Evolutionary conservation across 2,329 filamentous ascomycete genomes (phyloP), one percentile per base, ranked within the genome.

Genomic region (Sphaerulina populicola): DNA sequence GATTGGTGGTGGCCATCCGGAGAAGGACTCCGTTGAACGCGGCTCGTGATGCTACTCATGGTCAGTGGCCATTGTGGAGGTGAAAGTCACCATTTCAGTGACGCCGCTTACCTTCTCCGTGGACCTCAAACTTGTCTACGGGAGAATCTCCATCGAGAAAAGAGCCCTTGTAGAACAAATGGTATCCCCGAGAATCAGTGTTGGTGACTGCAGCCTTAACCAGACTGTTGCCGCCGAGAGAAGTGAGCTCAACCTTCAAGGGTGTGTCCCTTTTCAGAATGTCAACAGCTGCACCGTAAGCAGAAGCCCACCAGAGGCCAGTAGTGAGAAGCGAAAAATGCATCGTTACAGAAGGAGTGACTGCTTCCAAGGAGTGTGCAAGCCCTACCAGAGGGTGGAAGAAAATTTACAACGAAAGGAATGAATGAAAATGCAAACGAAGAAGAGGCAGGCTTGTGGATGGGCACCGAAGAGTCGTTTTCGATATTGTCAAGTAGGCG

Each of bases 21-120:
- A 79, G 69, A 38, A 75, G 73, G 53, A 81, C 71, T 41, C 78
- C 78, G 43, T 77, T 72, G 57, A 81, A 80, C 3, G 49, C 12
- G 15, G 57, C 55, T 15, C 55, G 49, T 21, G 53, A 48, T 18
- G 51, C 58, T 59, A 43, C 14, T 27, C n/a, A 39, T 5, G 21
- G 23, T 45, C 27, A 47, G 36, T 27, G 31, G 18, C 38, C 3
- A 18, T 4, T 36, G 27, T 14, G 27, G n/a, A n/a, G n/a, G n/a
- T n/a, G n/a, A n/a, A n/a, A 5, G 10, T 15, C 6, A 4, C 12
- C 4, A 36, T 1, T 15, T 18, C 46, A 54, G 14, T 33, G 7
- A 4, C 14, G 46, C 56, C 14, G 46, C 56, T 52, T 49, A 58
- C 60, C 44, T 18, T 52, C 46, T 21, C 57, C 53, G 38, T 56